Conservation (phyloP, 2,329 filamentous ascomycete genomes). For the Fusarium clavum region DNA sequence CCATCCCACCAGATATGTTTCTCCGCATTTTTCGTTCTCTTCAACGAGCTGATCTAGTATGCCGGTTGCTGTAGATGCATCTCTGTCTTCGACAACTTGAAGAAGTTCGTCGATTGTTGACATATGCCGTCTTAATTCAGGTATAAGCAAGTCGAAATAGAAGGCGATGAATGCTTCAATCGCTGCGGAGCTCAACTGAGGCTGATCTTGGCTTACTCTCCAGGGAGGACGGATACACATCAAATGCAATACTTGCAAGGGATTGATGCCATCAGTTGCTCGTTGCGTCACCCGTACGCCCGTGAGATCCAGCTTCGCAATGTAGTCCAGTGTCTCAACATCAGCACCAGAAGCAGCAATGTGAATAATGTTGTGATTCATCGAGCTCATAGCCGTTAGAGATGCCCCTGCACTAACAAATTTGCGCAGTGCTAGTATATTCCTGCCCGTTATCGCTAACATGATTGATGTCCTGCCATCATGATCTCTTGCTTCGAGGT, state of each 20-base stretch:
- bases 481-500: neutral
- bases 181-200: accelerated
- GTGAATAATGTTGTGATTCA: accelerated
- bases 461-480: accelerated
- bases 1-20: neutral
- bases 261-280: accelerated
- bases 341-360: accelerated
- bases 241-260: accelerated
- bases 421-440: accelerated
- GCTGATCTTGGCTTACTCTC: accelerated
- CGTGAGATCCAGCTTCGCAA: neutral
- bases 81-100: neutral
- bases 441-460: accelerated
- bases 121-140: neutral
- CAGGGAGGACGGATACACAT: neutral
- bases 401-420: conserved; percentile 3
- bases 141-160: conserved; percentile 8
- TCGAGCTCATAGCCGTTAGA: accelerated
- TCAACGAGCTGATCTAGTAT: neutral
- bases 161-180: neutral
- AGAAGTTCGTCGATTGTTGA: neutral
- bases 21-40: neutral
- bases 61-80: accelerated
- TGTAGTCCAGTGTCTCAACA: neutral
- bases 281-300: neutral